Base-by-base conservation (phyloP, 345 rosid genomes). In the Eucalyptus pauciflora region DNA sequence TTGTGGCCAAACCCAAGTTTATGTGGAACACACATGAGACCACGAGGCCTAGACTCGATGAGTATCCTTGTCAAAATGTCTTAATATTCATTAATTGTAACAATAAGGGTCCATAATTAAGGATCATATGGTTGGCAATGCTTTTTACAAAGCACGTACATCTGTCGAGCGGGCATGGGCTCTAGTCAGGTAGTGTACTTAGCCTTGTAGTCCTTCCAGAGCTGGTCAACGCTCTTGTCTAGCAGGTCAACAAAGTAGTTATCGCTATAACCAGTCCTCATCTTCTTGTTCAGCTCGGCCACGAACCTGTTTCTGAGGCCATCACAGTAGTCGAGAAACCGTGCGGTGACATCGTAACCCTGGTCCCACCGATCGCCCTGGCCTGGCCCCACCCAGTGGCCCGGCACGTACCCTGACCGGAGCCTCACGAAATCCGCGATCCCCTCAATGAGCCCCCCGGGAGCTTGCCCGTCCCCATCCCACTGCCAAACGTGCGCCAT, bases 181-280 rank as follows among this genome's bases (percentile, higher is more conserved):
- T 83, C 52, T 83, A 25, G 86, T 83, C 71, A 62, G 33, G 27
- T 5, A 81, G 51, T 90, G 89, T 95, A 94, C 88, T 93, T 92
- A 33, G 97, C 96, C 93, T 96, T 94, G 87, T 96, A 96, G 15
- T 96, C 96, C 62, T 86, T 90, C 97, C 96, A 96, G 0, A 96
- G 94, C 89, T 94, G 95, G 83, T 93, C 93, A 8, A 96, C 95
- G 7, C 89, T 90, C 90, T 94, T 95, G 17, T 96, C 96, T 14
- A 93, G 89, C 88, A 96, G 89, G 1, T 96, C 96, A 56, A 93
- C 93, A 16, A 95, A 96, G 89, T 71, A 96, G 56, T 52, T 12
- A 25, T 87, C 92, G 85, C 90, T 94, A 18, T 94, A 96, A 2
- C 93, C 95, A 88, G 4, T 91, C 60, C 94, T 93, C 96, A 95